Base-by-base conservation (phyloP, 768 basidiomycete genomes). In the Wakefieldia striispora region DNA sequence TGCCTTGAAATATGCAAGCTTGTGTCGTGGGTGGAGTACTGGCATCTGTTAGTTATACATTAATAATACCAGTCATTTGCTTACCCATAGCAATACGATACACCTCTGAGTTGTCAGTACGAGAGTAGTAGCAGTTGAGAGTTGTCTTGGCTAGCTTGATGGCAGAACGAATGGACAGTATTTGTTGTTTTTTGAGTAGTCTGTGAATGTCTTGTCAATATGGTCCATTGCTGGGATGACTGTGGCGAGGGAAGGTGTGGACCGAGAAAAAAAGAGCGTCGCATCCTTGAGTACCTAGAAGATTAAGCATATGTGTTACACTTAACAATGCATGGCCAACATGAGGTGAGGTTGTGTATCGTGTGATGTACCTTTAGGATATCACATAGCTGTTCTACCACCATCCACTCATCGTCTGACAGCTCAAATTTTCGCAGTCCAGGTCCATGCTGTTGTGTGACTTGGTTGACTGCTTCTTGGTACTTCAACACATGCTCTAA, bases 201-300 rank as follows among this genome's bases (percentile, higher is more conserved):
- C 53, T 12, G 54, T 54, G 19, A 67, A 55, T n/a, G 43, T 43
- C n/a, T 53, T 13, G 43, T 74, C 56, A 17, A 72, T 62, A 24
- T 61, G 45, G 44, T 74, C 69, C 70, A 72, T 71, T 7, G 67
- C 70, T 8, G 70, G 72, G 17, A 74, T 73, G 3, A 73, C 67
- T 1, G 43, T 58, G 1, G 64, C 58, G 6, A 75, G 51, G 49
- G 45, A 61, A 0, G 67, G 63, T 0, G 51, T 64, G 13, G 39
- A 48, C 1, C 51, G 13, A 2, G 64, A 73, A 53, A 74, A 74
- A 50, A 53, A 70, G 0, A 63, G 52, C n/a, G n/a, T 75, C 0
- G 65, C 63, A 35, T 69, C 63, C 49, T 73, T 72, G 45, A 73
- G 58, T 10, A 65, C 58, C 72, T 75, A 19, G 7, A n/a, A n/a